Conservation (phyloP, 495 filamentous ascomycete species). For the Talaromyces stipitatus region DNA sequence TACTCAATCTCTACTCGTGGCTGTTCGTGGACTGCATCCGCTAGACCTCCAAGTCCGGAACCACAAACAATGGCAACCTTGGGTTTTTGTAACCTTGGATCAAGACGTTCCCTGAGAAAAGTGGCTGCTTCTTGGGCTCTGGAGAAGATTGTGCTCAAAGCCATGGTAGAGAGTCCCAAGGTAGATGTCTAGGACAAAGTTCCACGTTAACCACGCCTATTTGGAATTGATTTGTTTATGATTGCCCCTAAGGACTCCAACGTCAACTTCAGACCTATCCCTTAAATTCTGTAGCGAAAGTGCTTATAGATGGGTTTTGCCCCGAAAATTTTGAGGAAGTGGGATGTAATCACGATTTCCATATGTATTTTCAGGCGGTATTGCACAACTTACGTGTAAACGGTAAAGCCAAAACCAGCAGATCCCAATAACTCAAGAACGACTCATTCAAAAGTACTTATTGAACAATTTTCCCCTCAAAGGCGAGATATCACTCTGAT, state of each 20-base stretch:
- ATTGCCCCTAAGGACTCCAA: background rate
- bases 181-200: background rate
- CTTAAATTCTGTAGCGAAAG: background rate
- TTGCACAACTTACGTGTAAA: background rate
- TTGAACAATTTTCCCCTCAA: background rate
- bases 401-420: background rate
- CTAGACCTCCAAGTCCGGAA: slow-evolving; percentile 63
- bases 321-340: no score
- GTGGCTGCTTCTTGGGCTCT: slow-evolving; percentile 31
- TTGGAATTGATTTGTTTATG: no score
- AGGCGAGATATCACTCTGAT: background rate
- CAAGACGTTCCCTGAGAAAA: slow-evolving; percentile 32
- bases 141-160: slow-evolving; percentile 15
- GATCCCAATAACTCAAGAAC: background rate
- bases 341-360: no score
- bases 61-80: slow-evolving; percentile 66
- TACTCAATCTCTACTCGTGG: slow-evolving; percentile 54
- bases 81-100: slow-evolving; percentile 41
- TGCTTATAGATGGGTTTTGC: no score
- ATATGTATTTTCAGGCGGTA: background rate
- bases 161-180: slow-evolving; percentile 4
- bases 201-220: background rate
- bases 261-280: background rate
- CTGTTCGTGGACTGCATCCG: slow-evolving; percentile 44
- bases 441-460: background rate